A percentile compares a stretch with the other conserved stretches of the same genome.
phyloP scores from a whole-genome alignment of 23 red algal species.

The Agarophyton chilense region DNA sequence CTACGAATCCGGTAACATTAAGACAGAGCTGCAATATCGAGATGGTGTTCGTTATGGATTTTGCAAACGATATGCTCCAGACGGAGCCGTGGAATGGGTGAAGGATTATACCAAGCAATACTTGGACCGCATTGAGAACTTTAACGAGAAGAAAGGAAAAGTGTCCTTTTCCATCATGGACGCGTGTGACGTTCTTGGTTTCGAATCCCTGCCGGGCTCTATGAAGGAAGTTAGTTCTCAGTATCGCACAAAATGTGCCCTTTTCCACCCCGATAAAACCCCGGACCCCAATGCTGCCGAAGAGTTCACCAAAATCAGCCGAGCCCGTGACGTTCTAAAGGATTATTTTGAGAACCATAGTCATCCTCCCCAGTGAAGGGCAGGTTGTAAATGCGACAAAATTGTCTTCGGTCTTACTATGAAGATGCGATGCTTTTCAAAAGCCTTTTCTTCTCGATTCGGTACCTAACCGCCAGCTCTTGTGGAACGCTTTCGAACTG shows the following conservation, averaged over 20 bases:
- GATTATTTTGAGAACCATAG: slow-evolving; percentile 80
- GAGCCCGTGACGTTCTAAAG: slow-evolving; percentile 82
- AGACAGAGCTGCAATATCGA: slow-evolving; percentile 83
- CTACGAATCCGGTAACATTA: slow-evolving; percentile 83
- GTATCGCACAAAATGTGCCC: slow-evolving; percentile 84
- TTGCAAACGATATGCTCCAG: slow-evolving; percentile 86
- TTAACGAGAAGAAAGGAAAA: slow-evolving; percentile 80
- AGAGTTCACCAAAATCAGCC: slow-evolving; percentile 78
- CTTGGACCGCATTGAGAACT: slow-evolving; percentile 75
- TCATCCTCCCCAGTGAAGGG: not conserved
- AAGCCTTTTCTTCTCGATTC: slow-evolving; percentile 74
- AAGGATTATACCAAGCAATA: slow-evolving; percentile 94
- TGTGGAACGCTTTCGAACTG: not conserved
- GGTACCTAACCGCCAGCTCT: slow-evolving; percentile 66
- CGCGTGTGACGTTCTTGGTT: slow-evolving; percentile 77
- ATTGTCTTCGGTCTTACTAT: not conserved
- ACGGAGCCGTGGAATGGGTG: slow-evolving; percentile 93
- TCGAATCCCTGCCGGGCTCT: slow-evolving; percentile 38
- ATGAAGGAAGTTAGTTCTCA: slow-evolving; percentile 88
- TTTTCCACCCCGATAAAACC: slow-evolving; percentile 88
- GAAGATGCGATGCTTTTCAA: slow-evolving; percentile 4
- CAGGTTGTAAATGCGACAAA: not conserved
- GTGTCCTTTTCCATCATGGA: slow-evolving; percentile 64
- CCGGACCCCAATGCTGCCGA: slow-evolving; percentile 81
- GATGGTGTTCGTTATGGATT: slow-evolving; percentile 89